Base-by-base conservation (phyloP, 768 basidiomycete genomes). In the Russula griseocarnosa region DNA sequence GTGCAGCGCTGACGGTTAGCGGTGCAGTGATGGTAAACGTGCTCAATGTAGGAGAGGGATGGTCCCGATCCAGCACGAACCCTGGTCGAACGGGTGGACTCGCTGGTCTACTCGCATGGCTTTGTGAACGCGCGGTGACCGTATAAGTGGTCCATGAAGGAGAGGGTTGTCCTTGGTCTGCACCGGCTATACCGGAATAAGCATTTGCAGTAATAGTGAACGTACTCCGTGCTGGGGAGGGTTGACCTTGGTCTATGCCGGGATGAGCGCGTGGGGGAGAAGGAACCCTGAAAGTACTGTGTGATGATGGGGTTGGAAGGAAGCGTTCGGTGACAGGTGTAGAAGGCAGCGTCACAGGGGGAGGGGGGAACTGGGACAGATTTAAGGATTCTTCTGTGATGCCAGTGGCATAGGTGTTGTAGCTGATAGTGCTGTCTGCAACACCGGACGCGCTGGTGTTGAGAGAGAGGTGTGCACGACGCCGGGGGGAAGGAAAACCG, bases 341-440 rank as follows among this genome's bases (percentile, higher is more conserved):
- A 56, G 73, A 67, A 34, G 74, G 69, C 13, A 71, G 64, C 26
- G 75, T 72, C 28, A 75, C 69, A 28, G 85, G 84, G 1, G 83
- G 82, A 54, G 76, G 74, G 24, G 83, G 84, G 63, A 86, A 87
- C 58, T 80, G 77, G 38, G 80, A 80, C 60, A 83, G 75, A 36
- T 73, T 74, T 47, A 77, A 63, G 20, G 74, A 73, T 34, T 74
- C 75, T 20, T 74, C 77, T 5, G 66, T 64, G 11, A 69, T 57
- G 44, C 70, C 71, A 9, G 73, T 75, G 61, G 62, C 73, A 70
- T 61, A 61, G 61, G 72, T 73, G 30, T 67, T 69, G 68, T 79
- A 78, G 71, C 80, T 82, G 51, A 85, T 80, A 32, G 82, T 82
- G 58, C 82, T 84, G 55, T 81, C 81, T 38, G 84, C 82, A 46